Evolutionary conservation across 2,329 filamentous ascomycete genomes (phyloP), one percentile per base, ranked within the genome.

Genomic region (Penicillium psychrosexuale): DNA sequence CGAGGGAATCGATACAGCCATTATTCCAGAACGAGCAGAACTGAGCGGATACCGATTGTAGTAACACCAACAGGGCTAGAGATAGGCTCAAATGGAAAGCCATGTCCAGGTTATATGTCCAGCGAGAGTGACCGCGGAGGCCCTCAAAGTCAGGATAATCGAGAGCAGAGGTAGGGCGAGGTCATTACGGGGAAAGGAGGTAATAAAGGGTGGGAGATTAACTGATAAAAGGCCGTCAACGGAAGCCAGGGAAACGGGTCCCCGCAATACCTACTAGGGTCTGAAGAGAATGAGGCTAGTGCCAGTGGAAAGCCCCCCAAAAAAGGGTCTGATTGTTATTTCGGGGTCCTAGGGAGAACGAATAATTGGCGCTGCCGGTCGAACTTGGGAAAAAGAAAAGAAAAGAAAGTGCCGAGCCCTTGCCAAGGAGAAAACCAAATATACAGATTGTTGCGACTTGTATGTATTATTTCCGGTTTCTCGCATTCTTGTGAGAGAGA

Each of bases 1-100:
- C 72, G 15, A 74, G 59, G 5, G 72, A 67, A 52, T 75, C 72
- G 55, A 75, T 66, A 55, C 72, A 75, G 19, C 60, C 66, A 12
- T 49, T 60, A 49, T 72, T 67, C 62, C 66, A 68, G 47, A 75
- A 75, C 5, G 66, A 66, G 50, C 72, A 75, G 39, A 71, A 61
- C 45, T 72, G 68, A 39, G 70, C 69, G 6, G 61, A 53, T 38
- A 53, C 55, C 24, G 59, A 51, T 19, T 60, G 66, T 4, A 66
- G 46, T 4, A 66, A 47, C 7, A 65, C n/a, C 28, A 67, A 33
- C 5, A 66, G 62, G 56, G 37, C 11, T 9, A 43, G 28, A 9
- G 28, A 43, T 15, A 49, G 27, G 8, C 17, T 17, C 27, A 13
- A 12, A 50, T 28, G 46, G 48, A 49, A 47, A 38, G 64, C 57